Conservation (phyloP, 2,329 filamentous ascomycete genomes). For the Cercospora sp. region DNA sequence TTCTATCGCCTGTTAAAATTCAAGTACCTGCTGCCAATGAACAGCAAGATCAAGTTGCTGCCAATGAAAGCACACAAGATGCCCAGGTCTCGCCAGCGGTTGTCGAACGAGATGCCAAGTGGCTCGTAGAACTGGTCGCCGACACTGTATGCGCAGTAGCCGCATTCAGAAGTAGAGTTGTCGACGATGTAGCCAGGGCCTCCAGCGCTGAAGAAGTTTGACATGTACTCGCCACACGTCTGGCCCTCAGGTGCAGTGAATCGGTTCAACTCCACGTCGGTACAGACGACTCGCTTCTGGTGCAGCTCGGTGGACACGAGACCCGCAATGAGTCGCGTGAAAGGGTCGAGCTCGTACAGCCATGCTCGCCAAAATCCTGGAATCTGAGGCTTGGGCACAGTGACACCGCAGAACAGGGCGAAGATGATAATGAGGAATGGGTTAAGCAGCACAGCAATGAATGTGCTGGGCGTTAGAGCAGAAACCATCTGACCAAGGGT, state of each 20-base stretch:
- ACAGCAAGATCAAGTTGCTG: conserved; percentile 70
- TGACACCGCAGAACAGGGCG: conserved; percentile 83
- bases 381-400: conserved; percentile 75
- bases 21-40: conserved; percentile 52
- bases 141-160: conserved; percentile 78
- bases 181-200: conserved; percentile 70
- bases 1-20: conserved; percentile 46
- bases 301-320: conserved; percentile 79
- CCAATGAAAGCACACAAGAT: conserved; percentile 75
- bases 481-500: conserved; percentile 76
- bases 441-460: conserved; percentile 77
- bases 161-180: conserved; percentile 65
- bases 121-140: conserved; percentile 78
- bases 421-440: conserved; percentile 83
- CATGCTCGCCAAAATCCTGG: conserved; percentile 75
- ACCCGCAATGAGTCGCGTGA: conserved; percentile 77
- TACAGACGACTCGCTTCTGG: conserved; percentile 62
- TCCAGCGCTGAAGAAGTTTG: conserved; percentile 65
- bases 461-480: conserved; percentile 73
- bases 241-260: conserved; percentile 67
- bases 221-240: conserved; percentile 76
- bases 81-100: conserved; percentile 80
- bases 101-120: conserved; percentile 64
- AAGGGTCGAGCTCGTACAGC: conserved; percentile 81
- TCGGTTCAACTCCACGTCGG: conserved; percentile 60